A percentile compares a stretch with the other conserved stretches of the same genome.
Evolutionary conservation across 2,329 filamentous ascomycete genomes (phyloP).

Genomic region (Hirsutella rhossiliensis): DNA sequence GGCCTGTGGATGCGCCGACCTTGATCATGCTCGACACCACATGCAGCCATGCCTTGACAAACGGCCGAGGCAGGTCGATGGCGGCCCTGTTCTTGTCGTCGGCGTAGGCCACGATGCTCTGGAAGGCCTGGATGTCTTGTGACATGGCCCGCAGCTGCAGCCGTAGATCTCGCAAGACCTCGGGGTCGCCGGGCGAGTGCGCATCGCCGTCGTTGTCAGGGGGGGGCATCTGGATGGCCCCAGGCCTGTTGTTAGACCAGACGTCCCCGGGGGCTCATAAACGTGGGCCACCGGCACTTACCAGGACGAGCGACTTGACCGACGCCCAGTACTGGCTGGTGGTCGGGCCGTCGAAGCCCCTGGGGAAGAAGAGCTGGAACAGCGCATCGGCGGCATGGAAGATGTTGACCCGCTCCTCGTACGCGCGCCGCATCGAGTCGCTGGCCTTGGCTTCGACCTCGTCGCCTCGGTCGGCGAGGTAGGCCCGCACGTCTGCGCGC

Average conservation of each 20-base stretch:
- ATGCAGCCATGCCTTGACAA: constrained; percentile 29
- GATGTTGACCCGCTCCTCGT: constrained; percentile 24
- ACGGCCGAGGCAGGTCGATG: constrained; percentile 20
- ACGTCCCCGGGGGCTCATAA: background rate
- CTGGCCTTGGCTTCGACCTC: constrained; percentile 11
- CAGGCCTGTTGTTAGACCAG: background rate
- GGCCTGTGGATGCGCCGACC: constrained; percentile 7
- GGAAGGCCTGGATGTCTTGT: constrained; percentile 14
- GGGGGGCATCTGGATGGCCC: constrained; percentile 4
- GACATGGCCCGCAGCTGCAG: constrained; percentile 10
- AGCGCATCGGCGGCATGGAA: constrained; percentile 27
- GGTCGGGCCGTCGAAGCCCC: constrained; percentile 21
- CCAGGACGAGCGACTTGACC: constrained; percentile 15
- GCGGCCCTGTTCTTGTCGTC: constrained; percentile 13
- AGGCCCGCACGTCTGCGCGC: constrained; percentile 10
- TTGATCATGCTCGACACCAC: constrained; percentile 24
- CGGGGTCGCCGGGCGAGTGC: background rate
- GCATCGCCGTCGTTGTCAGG: constrained; percentile 2
- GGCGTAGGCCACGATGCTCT: constrained; percentile 15
- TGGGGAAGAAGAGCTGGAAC: constrained; percentile 30
- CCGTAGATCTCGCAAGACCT: constrained; percentile 2
- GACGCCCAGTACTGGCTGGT: constrained; percentile 31
- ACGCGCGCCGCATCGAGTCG: constrained; percentile 11
- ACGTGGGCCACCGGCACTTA: constrained; percentile 9
- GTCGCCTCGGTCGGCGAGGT: constrained; percentile 10